Evolutionary conservation across 1,284 basidiomycete species (phyloP).

Genomic region (Malassezia furfur): DNA sequence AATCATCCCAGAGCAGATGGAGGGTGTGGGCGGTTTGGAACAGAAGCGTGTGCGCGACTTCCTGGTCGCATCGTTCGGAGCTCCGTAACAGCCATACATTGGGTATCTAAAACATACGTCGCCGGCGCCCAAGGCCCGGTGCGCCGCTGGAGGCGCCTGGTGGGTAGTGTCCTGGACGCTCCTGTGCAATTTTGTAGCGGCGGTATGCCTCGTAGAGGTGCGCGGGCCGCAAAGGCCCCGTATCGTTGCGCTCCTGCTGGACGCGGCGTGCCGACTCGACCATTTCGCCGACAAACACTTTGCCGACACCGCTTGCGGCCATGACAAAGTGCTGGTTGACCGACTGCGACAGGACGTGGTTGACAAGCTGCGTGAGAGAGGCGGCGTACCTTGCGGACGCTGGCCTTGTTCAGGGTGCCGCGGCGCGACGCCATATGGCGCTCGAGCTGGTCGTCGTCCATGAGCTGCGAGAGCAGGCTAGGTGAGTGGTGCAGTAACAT

Average conservation of each 20-base stretch:
- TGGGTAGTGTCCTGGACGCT: constrained; percentile 40
- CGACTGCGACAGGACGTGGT: constrained; percentile 65
- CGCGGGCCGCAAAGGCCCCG: constrained; percentile 70
- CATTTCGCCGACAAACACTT: constrained; percentile 85
- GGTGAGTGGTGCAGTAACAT: constrained; percentile 9
- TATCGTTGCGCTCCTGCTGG: constrained; percentile 62
- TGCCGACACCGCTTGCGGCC: constrained; percentile 74
- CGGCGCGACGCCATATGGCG: constrained; percentile 77
- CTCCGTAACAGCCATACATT: background rate
- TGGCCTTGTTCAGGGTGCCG: constrained; percentile 70
- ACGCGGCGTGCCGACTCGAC: constrained; percentile 73
- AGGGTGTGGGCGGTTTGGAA: constrained; percentile 25
- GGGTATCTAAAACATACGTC: constrained; percentile 32
- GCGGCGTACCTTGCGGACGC: constrained; percentile 56
- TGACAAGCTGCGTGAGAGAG: constrained; percentile 57
- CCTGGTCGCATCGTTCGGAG: constrained; percentile 10
- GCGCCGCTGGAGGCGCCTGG: constrained; percentile 29
- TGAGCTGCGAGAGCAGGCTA: constrained; percentile 74
- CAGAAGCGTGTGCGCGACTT: constrained; percentile 18
- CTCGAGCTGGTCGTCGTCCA: constrained; percentile 71
- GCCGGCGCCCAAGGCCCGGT: constrained; percentile 31
- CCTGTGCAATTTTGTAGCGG: constrained; percentile 68
- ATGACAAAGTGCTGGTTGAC: constrained; percentile 76
- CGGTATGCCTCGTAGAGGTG: constrained; percentile 78
- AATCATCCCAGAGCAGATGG: constrained; percentile 23